These are phyloP conservation scores for Dichomitus squalens DNA, from an alignment of 1,284 basidiomycete species.

Conservation along the genomic window DNA sequence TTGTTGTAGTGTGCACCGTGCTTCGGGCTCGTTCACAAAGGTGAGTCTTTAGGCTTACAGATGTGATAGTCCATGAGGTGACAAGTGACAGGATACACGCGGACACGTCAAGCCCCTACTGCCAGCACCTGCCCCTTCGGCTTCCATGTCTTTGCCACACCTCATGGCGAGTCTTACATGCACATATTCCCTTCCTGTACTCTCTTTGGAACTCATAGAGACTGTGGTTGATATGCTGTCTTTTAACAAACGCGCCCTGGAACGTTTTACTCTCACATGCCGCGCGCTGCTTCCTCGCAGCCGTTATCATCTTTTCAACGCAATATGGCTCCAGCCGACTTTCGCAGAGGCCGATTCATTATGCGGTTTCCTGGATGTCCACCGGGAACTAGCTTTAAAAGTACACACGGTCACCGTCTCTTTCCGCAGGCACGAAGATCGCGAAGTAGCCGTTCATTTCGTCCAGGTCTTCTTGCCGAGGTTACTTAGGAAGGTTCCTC, in stretches of 20 bases:
- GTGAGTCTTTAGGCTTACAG: too few species aligned
- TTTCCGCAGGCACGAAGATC: neutral
- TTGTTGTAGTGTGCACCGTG: too few species aligned
- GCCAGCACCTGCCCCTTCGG: too few species aligned
- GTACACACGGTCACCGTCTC: neutral
- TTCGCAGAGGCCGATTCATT: neutral
- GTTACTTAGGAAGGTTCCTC: neutral
- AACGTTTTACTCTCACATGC: neutral
- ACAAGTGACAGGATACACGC: too few species aligned
- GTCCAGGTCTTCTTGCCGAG: neutral
- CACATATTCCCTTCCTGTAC: too few species aligned
- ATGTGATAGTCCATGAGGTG: too few species aligned
- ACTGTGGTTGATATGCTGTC: neutral
- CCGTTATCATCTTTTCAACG: neutral
- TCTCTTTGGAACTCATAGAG: neutral
- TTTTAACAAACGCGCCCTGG: neutral
- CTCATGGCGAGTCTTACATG: too few species aligned
- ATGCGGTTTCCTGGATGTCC: neutral
- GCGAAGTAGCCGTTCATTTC: too few species aligned
- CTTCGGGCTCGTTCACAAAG: too few species aligned
- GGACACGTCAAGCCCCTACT: too few species aligned
- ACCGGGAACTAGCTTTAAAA: neutral
- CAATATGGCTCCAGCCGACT: neutral
- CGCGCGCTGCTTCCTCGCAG: neutral
- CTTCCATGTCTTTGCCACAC: too few species aligned